phyloP scores from a whole-genome alignment of 768 basidiomycete genomes.

The Suillus cothurnatus region DNA sequence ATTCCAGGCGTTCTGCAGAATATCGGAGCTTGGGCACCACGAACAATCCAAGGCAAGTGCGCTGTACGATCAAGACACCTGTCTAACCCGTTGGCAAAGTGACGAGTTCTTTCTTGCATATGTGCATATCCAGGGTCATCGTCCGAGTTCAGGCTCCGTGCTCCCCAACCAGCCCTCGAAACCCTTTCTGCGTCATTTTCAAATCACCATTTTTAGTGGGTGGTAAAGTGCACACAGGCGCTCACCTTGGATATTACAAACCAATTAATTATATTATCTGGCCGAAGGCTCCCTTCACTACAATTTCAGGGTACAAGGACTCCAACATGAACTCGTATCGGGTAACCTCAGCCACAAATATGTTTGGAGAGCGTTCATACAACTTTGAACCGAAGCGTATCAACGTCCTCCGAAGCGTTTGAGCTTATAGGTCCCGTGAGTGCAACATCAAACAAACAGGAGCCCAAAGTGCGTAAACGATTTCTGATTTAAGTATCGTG shows the following conservation, averaged over 20 bases:
- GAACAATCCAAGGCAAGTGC: neutral
- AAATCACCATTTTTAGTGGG: neutral
- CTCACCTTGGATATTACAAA: neutral
- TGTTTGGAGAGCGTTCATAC: neutral
- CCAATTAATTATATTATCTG: neutral
- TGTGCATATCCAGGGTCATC: neutral
- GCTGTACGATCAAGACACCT: neutral
- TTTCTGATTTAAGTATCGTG: neutral
- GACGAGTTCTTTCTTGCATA: neutral
- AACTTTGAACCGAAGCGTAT: neutral
- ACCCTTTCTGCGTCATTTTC: neutral
- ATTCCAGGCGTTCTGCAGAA: constrained; percentile 52
- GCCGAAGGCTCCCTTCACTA: neutral
- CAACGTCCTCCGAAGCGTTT: neutral
- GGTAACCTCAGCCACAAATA: neutral
- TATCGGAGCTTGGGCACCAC: constrained; percentile 41
- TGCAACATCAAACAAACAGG: neutral
- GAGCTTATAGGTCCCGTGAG: neutral
- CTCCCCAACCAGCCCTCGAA: neutral
- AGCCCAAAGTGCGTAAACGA: neutral
- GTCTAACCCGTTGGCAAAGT: neutral
- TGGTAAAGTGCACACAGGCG: neutral
- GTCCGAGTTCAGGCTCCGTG: neutral
- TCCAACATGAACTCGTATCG: neutral
- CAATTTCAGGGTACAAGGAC: neutral